These are phyloP conservation scores for Lenzites betulinus DNA, from an alignment of 768 basidiomycete genomes.

Conservation along the genomic window DNA sequence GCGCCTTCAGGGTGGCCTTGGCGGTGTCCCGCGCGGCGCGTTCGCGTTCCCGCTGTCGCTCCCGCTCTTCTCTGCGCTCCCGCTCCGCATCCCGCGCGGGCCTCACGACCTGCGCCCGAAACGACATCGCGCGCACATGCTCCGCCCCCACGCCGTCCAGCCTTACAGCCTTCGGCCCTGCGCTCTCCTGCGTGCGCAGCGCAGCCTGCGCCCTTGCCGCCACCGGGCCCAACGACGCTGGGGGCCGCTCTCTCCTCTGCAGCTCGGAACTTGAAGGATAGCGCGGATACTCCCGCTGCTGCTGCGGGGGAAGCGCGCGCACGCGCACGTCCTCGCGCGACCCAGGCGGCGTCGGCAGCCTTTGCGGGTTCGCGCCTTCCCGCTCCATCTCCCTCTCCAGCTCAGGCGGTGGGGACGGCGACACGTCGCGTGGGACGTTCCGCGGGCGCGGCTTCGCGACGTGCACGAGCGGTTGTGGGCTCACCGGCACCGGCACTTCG, in stretches of 20 bases:
- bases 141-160: neutral
- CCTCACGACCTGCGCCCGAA: constrained; percentile 8
- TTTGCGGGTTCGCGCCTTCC: constrained; percentile 16
- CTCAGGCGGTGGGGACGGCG: too few species aligned
- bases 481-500: neutral
- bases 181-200: constrained; percentile 1
- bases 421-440: constrained; percentile 16
- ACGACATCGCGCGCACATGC: neutral
- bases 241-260: neutral
- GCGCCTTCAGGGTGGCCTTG: neutral
- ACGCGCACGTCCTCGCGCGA: constrained; percentile 8
- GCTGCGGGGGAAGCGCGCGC: neutral
- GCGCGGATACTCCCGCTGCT: too few species aligned
- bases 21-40: neutral
- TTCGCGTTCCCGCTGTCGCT: neutral
- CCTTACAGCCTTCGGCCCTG: neutral
- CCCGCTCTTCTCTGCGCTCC: too few species aligned
- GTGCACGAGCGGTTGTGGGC: neutral
- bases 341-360: constrained; percentile 7
- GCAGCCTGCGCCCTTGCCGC: neutral
- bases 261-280: too few species aligned
- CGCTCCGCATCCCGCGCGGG: constrained; percentile 4
- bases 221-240: neutral
- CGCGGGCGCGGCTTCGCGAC: constrained; percentile 6
- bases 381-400: too few species aligned